A percentile compares a stretch with the other conserved stretches of the same genome.
phyloP scores from a whole-genome alignment of 805 yeast genomes.

The Metschnikowia orientalis region DNA sequence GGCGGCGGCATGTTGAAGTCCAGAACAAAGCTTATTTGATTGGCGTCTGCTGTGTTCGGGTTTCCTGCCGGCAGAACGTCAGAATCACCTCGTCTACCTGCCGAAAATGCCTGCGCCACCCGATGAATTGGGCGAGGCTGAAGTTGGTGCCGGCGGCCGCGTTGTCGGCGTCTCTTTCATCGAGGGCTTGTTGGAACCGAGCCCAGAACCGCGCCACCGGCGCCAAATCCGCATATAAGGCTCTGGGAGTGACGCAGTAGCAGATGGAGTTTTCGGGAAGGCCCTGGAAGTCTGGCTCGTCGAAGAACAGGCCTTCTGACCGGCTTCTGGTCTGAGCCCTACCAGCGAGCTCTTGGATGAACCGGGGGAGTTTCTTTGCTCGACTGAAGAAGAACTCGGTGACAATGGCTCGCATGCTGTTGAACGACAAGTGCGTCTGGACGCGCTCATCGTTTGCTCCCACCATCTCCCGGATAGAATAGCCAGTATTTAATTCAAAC shows the following conservation, averaged over 20 bases:
- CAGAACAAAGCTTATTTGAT: constrained; percentile 47
- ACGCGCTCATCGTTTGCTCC: neutral
- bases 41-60: neutral
- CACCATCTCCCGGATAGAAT: constrained; percentile 9
- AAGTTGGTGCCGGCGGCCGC: constrained; percentile 10
- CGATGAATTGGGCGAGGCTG: constrained; percentile 26
- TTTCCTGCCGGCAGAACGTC: neutral
- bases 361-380: constrained; percentile 30
- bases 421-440: constrained; percentile 2
- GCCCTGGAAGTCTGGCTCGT: constrained; percentile 22
- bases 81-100: constrained; percentile 13
- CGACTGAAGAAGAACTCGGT: constrained; percentile 31
- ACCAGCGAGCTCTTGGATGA: constrained; percentile 22
- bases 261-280: constrained; percentile 34
- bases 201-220: constrained; percentile 34
- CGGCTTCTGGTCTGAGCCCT: constrained; percentile 21
- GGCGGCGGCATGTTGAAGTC: constrained; percentile 61
- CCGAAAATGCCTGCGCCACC: constrained; percentile 35
- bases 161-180: constrained; percentile 19
- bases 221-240: constrained; percentile 30
- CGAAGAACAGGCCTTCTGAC: constrained; percentile 7
- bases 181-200: constrained; percentile 27
- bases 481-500: constrained; percentile 36
- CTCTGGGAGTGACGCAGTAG: constrained; percentile 20
- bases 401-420: constrained; percentile 10